Base-by-base conservation (phyloP, 495 filamentous ascomycete species). In the Podospora anserina region DNA sequence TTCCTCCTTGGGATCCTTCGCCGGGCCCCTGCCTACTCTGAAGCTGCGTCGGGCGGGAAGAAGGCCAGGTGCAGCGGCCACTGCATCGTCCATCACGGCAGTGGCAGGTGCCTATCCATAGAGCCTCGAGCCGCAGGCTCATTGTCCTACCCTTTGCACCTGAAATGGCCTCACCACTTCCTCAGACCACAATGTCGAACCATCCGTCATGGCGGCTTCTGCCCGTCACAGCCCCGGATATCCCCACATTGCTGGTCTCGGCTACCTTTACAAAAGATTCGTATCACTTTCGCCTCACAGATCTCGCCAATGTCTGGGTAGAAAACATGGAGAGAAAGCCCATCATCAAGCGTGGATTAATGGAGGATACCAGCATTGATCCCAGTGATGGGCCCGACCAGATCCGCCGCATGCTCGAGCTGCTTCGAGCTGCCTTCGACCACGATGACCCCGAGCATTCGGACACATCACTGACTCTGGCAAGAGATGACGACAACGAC, bases 261-360 rank as follows among this genome's bases (percentile, higher is more conserved):
- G 66, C 77, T 1, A 65, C 70, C 34, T 82, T 82, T 67, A 67
- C 69, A 15, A 66, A 74, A 32, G 74, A 82, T 54, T 86, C 87
- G 55, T 99, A 97, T 80, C 85, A 82, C 11, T 71, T 97, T 53
- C 85, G 88, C 67, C 75, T 97, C 32, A 95, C 94, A 4, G 95
- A 99, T 77, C 85, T 98, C 19, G 90, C 88, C 74, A 83, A 88
- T 67, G 78, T 97, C n/a, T 99, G 95, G 95, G 83, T 82, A 4
- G 93, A 97, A 80, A 80, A 74, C 19, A 79, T 97, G 39, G 81
- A 88, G 53, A 83, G 86, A 32, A 77, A 78, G 61, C 82, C 84
- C 1, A 92, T 98, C 65, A 75, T 91, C 27, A 77, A 82, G 53
- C 85, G 90, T 65, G 91, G 91, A 26, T 78, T 88, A 20, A 80